Evolutionary conservation across 768 basidiomycete genomes (phyloP).

Genomic region (Trametes cinnabarina): DNA sequence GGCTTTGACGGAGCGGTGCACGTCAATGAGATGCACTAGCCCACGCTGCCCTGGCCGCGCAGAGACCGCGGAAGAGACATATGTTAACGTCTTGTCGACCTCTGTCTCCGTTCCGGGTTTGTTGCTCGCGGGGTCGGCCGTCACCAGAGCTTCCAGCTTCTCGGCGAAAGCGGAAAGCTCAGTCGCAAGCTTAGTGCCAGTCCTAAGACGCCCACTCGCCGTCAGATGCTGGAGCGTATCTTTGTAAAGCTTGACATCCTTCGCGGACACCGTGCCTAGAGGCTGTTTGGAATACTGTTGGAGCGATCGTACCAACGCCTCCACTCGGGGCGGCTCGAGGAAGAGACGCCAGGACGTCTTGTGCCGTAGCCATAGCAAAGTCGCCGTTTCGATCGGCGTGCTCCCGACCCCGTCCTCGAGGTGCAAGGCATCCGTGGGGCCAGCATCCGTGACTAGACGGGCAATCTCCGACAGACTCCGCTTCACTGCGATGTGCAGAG

Average conservation of each 20-base stretch:
- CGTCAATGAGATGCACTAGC: constrained; percentile 26
- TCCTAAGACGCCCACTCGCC: constrained; percentile 15
- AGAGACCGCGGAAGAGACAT: constrained; percentile 14
- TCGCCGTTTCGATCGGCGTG: constrained; percentile 30
- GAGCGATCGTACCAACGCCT: background rate
- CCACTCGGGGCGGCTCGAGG: background rate
- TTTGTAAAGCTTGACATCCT: constrained; percentile 15
- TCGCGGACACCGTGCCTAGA: constrained; percentile 1
- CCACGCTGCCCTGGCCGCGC: constrained; percentile 4
- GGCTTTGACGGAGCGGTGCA: constrained; percentile 20
- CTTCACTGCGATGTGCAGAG: constrained; percentile 49
- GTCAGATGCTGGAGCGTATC: constrained; percentile 15
- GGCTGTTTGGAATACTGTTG: background rate
- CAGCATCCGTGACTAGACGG: constrained; percentile 37
- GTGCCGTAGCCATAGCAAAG: constrained; percentile 17
- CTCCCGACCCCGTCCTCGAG: constrained; percentile 45
- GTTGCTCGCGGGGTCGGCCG: constrained; percentile 1
- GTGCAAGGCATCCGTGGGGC: constrained; percentile 39
- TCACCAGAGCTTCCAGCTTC: constrained; percentile 12
- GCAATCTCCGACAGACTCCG: constrained; percentile 36
- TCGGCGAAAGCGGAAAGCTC: constrained; percentile 21
- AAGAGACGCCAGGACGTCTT: background rate
- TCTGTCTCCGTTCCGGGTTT: background rate
- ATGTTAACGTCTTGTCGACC: constrained; percentile 5
- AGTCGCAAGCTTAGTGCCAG: constrained; percentile 23